Conservation (phyloP, 2,329 filamentous ascomycete genomes). For the Chaetomiaceae sp. region DNA sequence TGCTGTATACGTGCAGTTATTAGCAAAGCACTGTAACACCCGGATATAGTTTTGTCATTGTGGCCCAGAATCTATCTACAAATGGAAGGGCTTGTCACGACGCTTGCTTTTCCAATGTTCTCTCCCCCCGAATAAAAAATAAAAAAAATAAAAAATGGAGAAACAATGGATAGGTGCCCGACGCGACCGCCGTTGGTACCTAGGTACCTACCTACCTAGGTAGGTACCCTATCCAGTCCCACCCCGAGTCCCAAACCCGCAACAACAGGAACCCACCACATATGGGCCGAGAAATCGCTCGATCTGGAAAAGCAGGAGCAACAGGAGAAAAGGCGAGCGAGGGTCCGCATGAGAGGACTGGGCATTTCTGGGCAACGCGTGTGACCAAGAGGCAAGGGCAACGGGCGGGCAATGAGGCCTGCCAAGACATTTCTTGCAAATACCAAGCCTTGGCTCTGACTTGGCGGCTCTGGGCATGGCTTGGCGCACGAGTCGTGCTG, state of each 20-base stretch:
- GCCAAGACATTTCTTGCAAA: conserved; percentile 41
- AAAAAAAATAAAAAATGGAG: background rate
- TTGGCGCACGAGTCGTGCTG: conserved; percentile 21
- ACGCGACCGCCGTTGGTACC: too few relatives aligned
- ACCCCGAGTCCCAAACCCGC: too few relatives aligned
- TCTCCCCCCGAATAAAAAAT: too few relatives aligned
- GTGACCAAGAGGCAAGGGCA: conserved; percentile 23
- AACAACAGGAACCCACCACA: background rate
- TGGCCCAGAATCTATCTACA: too few relatives aligned
- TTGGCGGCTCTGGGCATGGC: conserved; percentile 30
- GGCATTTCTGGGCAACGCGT: conserved; percentile 21
- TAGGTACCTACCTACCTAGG: too few relatives aligned
- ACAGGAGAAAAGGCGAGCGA: background rate
- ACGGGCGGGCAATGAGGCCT: conserved; percentile 18
- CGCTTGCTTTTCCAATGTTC: background rate
- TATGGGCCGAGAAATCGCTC: conserved; percentile 9
- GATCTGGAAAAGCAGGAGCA: background rate
- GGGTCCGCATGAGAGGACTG: conserved; percentile 10
- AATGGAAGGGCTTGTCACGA: background rate
- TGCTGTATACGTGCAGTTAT: too few relatives aligned
- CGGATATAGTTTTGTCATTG: too few relatives aligned
- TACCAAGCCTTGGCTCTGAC: conserved; percentile 30
- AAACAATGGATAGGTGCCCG: background rate
- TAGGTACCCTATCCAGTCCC: too few relatives aligned
- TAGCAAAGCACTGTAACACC: too few relatives aligned